phyloP scores from a whole-genome alignment of 2,329 filamentous ascomycete species.

The Aspergillus sp. region DNA sequence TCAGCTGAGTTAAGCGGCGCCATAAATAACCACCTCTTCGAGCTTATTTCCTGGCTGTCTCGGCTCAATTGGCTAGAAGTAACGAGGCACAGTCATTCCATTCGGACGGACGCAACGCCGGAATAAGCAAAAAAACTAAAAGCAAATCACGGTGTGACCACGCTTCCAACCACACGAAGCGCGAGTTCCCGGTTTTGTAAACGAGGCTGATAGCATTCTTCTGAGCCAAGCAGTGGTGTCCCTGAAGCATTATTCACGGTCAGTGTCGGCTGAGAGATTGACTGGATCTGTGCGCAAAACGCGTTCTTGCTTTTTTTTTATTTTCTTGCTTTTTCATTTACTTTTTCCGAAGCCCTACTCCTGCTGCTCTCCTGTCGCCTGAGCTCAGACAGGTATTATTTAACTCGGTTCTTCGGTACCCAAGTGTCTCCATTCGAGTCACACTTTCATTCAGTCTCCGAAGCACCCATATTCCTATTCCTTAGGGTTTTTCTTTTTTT shows the following conservation, averaged over 20 bases:
- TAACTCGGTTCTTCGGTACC: conserved; percentile 3
- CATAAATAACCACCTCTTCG: conserved; percentile 6
- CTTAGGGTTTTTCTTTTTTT: not conserved
- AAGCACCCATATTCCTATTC: not conserved
- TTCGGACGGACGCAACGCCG: not conserved
- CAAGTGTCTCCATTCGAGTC: not conserved
- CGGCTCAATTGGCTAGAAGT: conserved; percentile 14
- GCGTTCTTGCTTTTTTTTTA: conserved; percentile 6
- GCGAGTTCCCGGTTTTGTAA: conserved; percentile 8
- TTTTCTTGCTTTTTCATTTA: not conserved
- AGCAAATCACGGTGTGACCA: conserved; percentile 11
- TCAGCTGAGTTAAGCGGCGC: conserved; percentile 13
- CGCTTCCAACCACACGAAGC: conserved; percentile 6
- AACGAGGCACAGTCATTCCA: conserved; percentile 14
- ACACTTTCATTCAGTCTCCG: not conserved
- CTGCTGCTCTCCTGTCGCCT: conserved; percentile 6
- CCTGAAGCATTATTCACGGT: not conserved
- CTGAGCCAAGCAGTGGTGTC: not conserved
- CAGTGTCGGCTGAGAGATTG: conserved; percentile 12
- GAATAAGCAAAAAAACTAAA: conserved; percentile 10
- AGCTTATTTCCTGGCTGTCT: conserved; percentile 9
- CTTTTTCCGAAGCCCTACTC: not conserved
- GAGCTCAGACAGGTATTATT: conserved; percentile 14
- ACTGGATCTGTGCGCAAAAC: conserved; percentile 15
- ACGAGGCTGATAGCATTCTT: conserved; percentile 9